These are phyloP conservation scores for Aegle marmelos DNA, from an alignment of 345 rosid species.

Conservation along the genomic window DNA sequence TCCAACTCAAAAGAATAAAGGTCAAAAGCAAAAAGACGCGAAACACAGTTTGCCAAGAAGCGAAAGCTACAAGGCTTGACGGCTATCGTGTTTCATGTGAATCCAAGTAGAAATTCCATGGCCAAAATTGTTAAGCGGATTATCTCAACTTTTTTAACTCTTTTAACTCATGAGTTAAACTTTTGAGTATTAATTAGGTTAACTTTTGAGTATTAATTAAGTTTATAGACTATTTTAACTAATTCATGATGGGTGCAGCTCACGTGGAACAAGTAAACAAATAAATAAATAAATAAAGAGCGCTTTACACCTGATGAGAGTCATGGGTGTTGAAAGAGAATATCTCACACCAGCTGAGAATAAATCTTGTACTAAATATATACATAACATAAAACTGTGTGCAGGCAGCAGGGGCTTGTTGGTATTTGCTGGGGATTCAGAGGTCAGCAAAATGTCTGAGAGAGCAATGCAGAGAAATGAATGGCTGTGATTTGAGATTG, in stretches of 20 bases:
- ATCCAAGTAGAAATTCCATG: not conserved
- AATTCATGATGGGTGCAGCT: too few species aligned
- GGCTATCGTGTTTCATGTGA: slow-evolving; percentile 11
- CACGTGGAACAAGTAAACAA: too few species aligned
- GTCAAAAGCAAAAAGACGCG: not conserved
- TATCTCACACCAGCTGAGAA: too few species aligned
- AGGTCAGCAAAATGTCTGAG: slow-evolving; percentile 74
- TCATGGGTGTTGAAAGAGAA: too few species aligned
- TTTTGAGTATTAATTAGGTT: too few species aligned
- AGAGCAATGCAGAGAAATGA: slow-evolving; percentile 58
- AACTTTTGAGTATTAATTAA: too few species aligned
- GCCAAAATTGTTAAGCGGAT: not conserved
- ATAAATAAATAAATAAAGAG: too few species aligned
- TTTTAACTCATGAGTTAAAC: not conserved
- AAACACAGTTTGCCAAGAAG: not conserved
- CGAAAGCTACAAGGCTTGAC: not conserved
- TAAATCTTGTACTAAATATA: too few species aligned
- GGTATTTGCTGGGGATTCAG: slow-evolving; percentile 93
- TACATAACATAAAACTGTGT: not conserved
- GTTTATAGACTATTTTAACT: too few species aligned
- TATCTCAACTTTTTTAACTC: too few species aligned
- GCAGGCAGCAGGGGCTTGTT: slow-evolving; percentile 97
- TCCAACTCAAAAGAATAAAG: not conserved
- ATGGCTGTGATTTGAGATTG: slow-evolving; percentile 46
- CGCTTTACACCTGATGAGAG: too few species aligned